Conservation (phyloP, 768 basidiomycete genomes). For the Boletus vermiculosoides region DNA sequence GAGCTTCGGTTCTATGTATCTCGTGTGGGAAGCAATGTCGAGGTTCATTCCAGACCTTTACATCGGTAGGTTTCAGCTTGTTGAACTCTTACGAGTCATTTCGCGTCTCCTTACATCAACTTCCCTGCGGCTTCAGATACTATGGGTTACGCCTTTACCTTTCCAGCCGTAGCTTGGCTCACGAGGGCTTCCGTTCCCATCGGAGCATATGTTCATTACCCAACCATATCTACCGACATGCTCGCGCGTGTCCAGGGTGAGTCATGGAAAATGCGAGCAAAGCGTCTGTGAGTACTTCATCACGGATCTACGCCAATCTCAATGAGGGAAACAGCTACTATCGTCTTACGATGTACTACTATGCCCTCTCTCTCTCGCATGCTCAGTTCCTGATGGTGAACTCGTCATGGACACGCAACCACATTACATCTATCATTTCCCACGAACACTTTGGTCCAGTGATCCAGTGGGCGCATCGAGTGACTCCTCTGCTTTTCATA, state of each 20-base stretch:
- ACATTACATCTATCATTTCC: slow-evolving; percentile 71
- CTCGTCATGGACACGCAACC: slow-evolving; percentile 90
- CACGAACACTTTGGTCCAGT: slow-evolving; percentile 46
- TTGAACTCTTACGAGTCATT: background rate
- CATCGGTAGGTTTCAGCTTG: slow-evolving; percentile 57
- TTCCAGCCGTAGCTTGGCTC: slow-evolving; percentile 68
- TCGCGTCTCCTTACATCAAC: slow-evolving; percentile 10
- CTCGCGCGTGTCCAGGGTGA: slow-evolving; percentile 62
- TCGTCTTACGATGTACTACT: slow-evolving; percentile 80
- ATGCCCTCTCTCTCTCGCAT: slow-evolving; percentile 68
- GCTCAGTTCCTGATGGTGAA: slow-evolving; percentile 89
- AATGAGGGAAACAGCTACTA: slow-evolving; percentile 74
- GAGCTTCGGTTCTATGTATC: slow-evolving; percentile 80
- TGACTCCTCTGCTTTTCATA: slow-evolving; percentile 42
- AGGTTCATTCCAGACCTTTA: slow-evolving; percentile 84
- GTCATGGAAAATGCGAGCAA: slow-evolving; percentile 25
- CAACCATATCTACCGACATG: slow-evolving; percentile 95
- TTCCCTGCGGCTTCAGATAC: slow-evolving; percentile 57
- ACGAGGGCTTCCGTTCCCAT: slow-evolving; percentile 58
- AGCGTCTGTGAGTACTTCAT: slow-evolving; percentile 26
- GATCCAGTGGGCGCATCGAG: slow-evolving; percentile 44
- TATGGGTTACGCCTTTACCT: slow-evolving; percentile 97
- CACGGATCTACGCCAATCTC: background rate
- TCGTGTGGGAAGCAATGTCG: slow-evolving; percentile 81
- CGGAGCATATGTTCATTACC: slow-evolving; percentile 94